Base-by-base conservation (phyloP, 345 rosid species). In the Eucalyptus lansdowneana region DNA sequence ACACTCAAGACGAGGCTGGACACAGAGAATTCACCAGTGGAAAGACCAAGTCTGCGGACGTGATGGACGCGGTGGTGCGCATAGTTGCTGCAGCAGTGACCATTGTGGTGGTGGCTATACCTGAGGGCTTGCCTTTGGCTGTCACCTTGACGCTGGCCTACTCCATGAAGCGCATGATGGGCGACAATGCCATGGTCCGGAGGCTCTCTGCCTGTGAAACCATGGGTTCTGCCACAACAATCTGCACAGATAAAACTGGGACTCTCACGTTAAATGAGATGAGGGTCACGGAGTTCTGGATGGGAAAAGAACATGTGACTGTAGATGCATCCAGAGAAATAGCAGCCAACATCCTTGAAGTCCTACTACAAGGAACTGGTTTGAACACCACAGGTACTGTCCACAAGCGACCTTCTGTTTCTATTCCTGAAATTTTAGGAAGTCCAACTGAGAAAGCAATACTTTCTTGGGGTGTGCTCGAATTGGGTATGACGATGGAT, bases 101-200 rank as follows among this genome's bases (percentile, higher is more conserved):
- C 1, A 97, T 96, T 27, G 93, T 95, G 2, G 98, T 97, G 31
- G 99, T 95, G 65, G 98, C 97, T 4, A 96, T 97, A 56, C 98
- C 99, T 1, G 98, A 96, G 92, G 98, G 98, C 14, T 69, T 97
- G 72, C 98, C 98, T 6, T 88, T 97, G 83, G 99, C 98, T 3
- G 99, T 97, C 65, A 96, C 98, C 1, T 92, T 97, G 3, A 96
- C 98, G 2, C 93, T 96, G 5, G 98, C 98, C 5, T 97, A 95
- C 89, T 96, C 98, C 1, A 94, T 97, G 98, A 96, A 96, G 93
- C 92, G 94, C 40, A 97, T 96, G 98, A 96, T 96, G 97, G 91
- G 88, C 16, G 97, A 95, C 92, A 93, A 96, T 86, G 98, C 98
- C n/a, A 95, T 96, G 98, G 99, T 96, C 50, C 91, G 97, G n/a